Conservation (phyloP, 2,329 filamentous ascomycete species). For the Tolypocladium guangdongense region DNA sequence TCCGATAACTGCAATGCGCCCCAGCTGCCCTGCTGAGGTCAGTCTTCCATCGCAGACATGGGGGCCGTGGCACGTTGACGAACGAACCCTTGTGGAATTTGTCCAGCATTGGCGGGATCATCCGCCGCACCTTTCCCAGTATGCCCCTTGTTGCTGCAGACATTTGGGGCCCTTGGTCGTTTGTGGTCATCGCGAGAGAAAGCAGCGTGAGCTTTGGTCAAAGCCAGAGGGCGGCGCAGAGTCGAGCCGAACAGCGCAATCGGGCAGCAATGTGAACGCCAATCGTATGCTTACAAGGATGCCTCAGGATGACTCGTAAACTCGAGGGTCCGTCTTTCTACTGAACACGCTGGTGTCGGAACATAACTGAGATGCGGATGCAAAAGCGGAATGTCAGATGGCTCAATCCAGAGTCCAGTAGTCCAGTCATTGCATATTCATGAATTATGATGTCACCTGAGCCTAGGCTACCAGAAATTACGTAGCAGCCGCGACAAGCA, state of each 20-base stretch:
- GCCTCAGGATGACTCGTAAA: not conserved
- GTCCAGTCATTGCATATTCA: not conserved
- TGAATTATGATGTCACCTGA: not conserved
- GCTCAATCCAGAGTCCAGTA: not conserved
- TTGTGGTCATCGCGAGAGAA: conserved; percentile 11
- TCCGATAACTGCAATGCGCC: conserved; percentile 85
- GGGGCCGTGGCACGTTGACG: not conserved
- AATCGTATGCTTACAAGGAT: no score
- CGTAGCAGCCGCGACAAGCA: not conserved
- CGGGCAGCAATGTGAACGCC: no score
- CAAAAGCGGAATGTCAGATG: not conserved
- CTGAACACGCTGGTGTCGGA: not conserved
- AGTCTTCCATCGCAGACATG: conserved; percentile 4
- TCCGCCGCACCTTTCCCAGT: conserved; percentile 70
- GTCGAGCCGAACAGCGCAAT: no score
- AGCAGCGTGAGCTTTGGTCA: not conserved
- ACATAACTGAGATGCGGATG: not conserved
- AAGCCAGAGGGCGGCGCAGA: not conserved
- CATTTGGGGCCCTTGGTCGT: conserved; percentile 34
- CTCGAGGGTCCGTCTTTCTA: not conserved
- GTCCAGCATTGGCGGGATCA: conserved; percentile 90
- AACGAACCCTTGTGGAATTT: conserved; percentile 84
- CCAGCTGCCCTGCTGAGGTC: conserved; percentile 66
- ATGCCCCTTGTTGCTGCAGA: conserved; percentile 63
- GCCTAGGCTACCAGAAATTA: not conserved